Base-by-base conservation (phyloP, 352 stramenopile species). In the Globisporangium radiosum region DNA sequence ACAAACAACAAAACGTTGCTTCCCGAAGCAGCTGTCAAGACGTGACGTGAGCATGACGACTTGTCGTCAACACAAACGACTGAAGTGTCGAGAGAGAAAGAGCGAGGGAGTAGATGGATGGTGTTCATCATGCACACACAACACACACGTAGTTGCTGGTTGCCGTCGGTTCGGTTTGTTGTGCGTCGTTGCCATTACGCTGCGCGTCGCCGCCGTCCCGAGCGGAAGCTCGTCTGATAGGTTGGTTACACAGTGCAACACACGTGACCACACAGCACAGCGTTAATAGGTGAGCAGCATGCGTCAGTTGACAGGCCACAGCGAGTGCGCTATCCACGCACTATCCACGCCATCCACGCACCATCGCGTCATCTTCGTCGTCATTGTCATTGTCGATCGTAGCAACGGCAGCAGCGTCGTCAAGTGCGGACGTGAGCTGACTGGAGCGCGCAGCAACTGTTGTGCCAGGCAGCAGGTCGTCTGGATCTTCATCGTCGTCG, bases 401-500 rank as follows among this genome's bases (percentile, higher is more conserved):
- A 44, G 40, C 40, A 13, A 8, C 40, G 40, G 3, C 40, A 59
- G 33, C 53, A 36, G 25, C 42, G 39, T 47, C 4, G 38, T n/a
- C 9, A 48, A 33, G 25, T 33, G 25, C 47, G 4, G 14, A 43
- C 11, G 25, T 40, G n/a, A 54, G 49, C 47, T 63, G 51, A 36
- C 49, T 76, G 62, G 44, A 64, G 47, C 68, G 66, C 15, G 68
- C 73, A 36, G 75, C 65, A 4, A 71, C 63, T 0, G 74, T 75
- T 4, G 57, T 19, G 56, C 59, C 50, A 0, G 66, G 61, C 36
- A 82, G 40, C 39, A 85, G 68, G 37, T 59, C 62, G 10, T 88
- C 75, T 3, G 66, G 59, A 17, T 88, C 78, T 1, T 74, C 64
- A 37, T 63, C 72, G 43, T 66, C 80, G 17, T 87, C 79, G 17